These are phyloP conservation scores for Coleophoma cylindrospora DNA, from an alignment of 2,329 filamentous ascomycete species.

Conservation along the genomic window DNA sequence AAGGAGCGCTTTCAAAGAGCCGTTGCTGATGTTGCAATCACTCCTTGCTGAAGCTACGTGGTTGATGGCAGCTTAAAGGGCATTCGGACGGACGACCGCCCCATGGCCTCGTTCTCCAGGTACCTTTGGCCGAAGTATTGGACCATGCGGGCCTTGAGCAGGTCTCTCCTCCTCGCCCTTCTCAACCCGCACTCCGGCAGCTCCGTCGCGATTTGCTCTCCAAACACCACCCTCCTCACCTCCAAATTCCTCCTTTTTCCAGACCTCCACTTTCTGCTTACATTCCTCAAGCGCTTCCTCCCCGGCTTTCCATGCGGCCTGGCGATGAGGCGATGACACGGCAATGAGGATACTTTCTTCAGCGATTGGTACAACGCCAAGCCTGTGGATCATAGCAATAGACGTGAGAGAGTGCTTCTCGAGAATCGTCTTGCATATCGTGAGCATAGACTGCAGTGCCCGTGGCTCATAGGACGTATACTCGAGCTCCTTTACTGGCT, in stretches of 20 bases:
- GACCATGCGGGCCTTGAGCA: slow-evolving; percentile 13
- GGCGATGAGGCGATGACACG: slow-evolving; percentile 76
- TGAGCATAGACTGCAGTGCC: slow-evolving; percentile 63
- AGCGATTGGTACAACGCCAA: slow-evolving; percentile 82
- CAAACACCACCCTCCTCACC: slow-evolving; percentile 71
- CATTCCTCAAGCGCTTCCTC: slow-evolving; percentile 86
- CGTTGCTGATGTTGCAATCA: no score
- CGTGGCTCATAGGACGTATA: slow-evolving; percentile 71
- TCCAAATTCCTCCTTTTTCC: slow-evolving; percentile 88
- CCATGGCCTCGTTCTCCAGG: slow-evolving; percentile 23
- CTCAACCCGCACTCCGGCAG: slow-evolving; percentile 21
- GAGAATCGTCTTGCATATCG: slow-evolving; percentile 54
- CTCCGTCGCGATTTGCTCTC: slow-evolving; percentile 81
- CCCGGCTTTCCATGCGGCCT: slow-evolving; percentile 80
- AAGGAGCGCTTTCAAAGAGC: no score
- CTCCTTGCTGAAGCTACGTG: no score
- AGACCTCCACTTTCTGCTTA: slow-evolving; percentile 86
- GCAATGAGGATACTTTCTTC: slow-evolving; percentile 92
- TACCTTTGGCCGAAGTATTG: slow-evolving; percentile 13
- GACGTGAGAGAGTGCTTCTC: slow-evolving; percentile 61
- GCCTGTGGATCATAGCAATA: slow-evolving; percentile 76
- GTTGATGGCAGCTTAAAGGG: no score
- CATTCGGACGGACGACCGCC: slow-evolving; percentile 13
- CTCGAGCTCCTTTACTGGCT: slow-evolving; percentile 67
- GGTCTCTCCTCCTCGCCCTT: slow-evolving; percentile 3